Conservation (phyloP, 2,329 filamentous ascomycete species). For the Fusarium annulatum region DNA sequence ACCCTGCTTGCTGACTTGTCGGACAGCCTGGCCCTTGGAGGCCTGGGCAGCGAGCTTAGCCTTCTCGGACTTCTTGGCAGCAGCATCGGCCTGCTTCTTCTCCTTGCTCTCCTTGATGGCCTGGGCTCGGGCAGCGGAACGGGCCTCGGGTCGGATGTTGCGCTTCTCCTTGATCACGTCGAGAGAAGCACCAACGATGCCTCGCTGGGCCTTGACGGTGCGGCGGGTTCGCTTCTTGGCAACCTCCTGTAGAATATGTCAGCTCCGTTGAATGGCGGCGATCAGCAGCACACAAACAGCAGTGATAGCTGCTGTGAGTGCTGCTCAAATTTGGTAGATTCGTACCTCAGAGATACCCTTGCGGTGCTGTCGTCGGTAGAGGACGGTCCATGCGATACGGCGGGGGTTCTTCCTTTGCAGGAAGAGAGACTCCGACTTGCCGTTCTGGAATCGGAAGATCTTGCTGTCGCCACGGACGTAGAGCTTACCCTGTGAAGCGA, state of each 20-base stretch:
- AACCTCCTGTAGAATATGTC: conserved; percentile 80
- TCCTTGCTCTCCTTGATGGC: conserved; percentile 99
- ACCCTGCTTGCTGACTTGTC: conserved; percentile 96
- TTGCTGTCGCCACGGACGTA: conserved; percentile 99
- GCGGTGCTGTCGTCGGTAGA: conserved; percentile 98
- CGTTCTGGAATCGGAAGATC: conserved; percentile 99
- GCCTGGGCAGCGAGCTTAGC: conserved; percentile 84
- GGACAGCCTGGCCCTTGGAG: conserved; percentile 80
- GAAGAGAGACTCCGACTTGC: conserved; percentile 99
- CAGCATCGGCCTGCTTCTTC: conserved; percentile 90
- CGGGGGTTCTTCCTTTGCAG: conserved; percentile 99
- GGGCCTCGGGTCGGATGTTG: conserved; percentile 92
- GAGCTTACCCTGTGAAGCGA: conserved; percentile 86
- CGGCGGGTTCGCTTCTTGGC: conserved; percentile 99
- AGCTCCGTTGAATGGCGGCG: conserved; percentile 47
- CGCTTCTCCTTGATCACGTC: conserved; percentile 99
- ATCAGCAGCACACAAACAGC: neutral
- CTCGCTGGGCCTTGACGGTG: conserved; percentile 98
- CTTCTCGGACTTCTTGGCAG: conserved; percentile 99
- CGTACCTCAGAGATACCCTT: conserved; percentile 99
- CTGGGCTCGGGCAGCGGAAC: conserved; percentile 85
- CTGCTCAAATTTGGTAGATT: conserved; percentile 20
- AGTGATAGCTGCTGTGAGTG: neutral
- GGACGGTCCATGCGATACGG: conserved; percentile 97
- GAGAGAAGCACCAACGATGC: conserved; percentile 98